Evolutionary conservation across 768 basidiomycete genomes (phyloP), one percentile per base, ranked within the genome.

Genomic region (Mycena leptocephala): DNA sequence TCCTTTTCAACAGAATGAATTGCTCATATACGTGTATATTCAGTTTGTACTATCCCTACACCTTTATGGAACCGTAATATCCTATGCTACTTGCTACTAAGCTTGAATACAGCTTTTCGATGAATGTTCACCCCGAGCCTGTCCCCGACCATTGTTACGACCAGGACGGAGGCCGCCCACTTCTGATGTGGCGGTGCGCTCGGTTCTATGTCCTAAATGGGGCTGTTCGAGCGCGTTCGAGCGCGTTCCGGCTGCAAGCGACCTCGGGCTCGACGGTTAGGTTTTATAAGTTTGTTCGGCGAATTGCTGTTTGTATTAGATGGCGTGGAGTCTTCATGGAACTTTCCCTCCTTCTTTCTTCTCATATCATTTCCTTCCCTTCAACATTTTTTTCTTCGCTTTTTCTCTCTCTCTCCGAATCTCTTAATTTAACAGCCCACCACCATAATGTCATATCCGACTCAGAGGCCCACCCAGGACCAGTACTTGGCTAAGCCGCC

Each of bases 211-310:
- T 37, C 24, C 59, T 18, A 14, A 39, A 62, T 62, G 59, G 59
- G 35, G 59, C 18, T 39, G 2, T 20, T 14, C 43, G 43, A 32
- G 32, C 22, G 7, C 28, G 5, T 48, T 48, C 24, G 48, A n/a
- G 48, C 22, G 48, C 48, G 14, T 20, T 20, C 16, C 43, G 16
- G 10, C 8, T 5, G 43, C 10, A n/a, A 13, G 9, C 59, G 59
- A 55, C 10, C 37, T 62, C 72, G 72, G 72, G 72, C 32, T 33
- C 63, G 55, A 51, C 72, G 72, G 18, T 41, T 18, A 10, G 11
- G 18, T 41, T 41, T 18, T 41, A 13, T 55, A 14, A 59, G 56
- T 30, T 18, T 20, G 0, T 14, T 22, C 56, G 33, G 56, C 9
- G 33, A 35, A 59, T 59, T 35, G 56, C 32, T 16, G 10, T 5